Evolutionary conservation across 2,329 filamentous ascomycete species (phyloP).

Genomic region (Penicillium sp.): DNA sequence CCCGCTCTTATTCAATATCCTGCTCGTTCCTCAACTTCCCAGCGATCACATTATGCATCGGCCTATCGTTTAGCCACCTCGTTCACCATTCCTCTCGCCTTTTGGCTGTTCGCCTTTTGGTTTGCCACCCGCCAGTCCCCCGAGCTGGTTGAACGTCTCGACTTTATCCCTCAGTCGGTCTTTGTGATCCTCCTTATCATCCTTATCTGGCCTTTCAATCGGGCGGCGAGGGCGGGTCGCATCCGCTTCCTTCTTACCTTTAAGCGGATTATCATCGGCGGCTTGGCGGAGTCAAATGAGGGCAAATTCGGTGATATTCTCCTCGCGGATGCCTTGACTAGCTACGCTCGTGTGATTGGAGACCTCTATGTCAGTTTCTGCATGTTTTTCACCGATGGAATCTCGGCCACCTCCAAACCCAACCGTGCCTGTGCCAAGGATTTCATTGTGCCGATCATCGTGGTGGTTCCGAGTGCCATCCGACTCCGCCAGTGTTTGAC

Average conservation of each 20-base stretch:
- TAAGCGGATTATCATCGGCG: slow-evolving; percentile 73
- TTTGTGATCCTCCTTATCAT: slow-evolving; percentile 65
- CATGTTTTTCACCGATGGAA: slow-evolving; percentile 73
- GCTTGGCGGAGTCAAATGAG: slow-evolving; percentile 76
- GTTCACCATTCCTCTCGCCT: slow-evolving; percentile 62
- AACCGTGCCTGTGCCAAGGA: slow-evolving; percentile 75
- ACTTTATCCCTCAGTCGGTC: slow-evolving; percentile 80
- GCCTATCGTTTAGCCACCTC: slow-evolving; percentile 79
- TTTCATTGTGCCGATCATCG: slow-evolving; percentile 74
- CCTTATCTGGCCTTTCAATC: slow-evolving; percentile 67
- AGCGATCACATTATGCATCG: slow-evolving; percentile 70
- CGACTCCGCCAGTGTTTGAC: slow-evolving; percentile 87
- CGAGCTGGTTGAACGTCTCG: slow-evolving; percentile 65
- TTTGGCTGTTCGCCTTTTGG: slow-evolving; percentile 81
- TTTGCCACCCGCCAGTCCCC: slow-evolving; percentile 64
- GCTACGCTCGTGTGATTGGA: slow-evolving; percentile 85
- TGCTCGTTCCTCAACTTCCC: slow-evolving; percentile 61
- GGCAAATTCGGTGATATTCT: slow-evolving; percentile 94
- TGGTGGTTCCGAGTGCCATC: slow-evolving; percentile 75
- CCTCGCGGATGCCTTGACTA: slow-evolving; percentile 88
- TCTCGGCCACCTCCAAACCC: slow-evolving; percentile 71
- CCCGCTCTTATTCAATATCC: slow-evolving; percentile 83
- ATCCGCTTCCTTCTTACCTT: slow-evolving; percentile 69
- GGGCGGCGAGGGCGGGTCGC: slow-evolving; percentile 64
- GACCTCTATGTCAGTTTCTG: slow-evolving; percentile 84